A percentile compares a stretch with the other conserved stretches of the same genome.
Conservation (phyloP, 164 flowering plant species). For the Kingdonia uniflora region DNA sequence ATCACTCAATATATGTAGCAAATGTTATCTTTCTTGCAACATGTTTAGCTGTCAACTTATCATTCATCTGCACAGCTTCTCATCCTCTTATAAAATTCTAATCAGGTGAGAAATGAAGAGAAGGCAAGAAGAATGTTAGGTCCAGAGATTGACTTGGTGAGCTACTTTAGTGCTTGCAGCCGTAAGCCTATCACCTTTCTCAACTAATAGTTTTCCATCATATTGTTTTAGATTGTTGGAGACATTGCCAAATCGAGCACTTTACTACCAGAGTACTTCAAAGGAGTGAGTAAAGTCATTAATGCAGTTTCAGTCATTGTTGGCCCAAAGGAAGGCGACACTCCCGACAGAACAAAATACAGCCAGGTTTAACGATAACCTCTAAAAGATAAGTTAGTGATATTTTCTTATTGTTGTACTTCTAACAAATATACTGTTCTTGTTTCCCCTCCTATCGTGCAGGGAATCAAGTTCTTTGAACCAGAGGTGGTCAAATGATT, state of each 20-base stretch:
- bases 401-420: background rate
- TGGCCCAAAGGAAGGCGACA: slow-evolving; percentile 98
- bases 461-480: slow-evolving; percentile 99
- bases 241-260: slow-evolving; percentile 79
- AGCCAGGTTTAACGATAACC: slow-evolving; percentile 54
- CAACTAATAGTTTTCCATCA: background rate
- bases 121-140: slow-evolving; percentile 88
- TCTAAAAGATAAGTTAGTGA: slow-evolving; percentile 1
- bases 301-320: slow-evolving; percentile 91
- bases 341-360: slow-evolving; percentile 92
- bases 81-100: slow-evolving; percentile 5
- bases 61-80: background rate
- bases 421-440: no score
- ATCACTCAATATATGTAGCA: no score
- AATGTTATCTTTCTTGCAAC: no score
- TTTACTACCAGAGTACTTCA: slow-evolving; percentile 61
- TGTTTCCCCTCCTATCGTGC: slow-evolving; percentile 13
- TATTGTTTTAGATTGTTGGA: slow-evolving; percentile 57
- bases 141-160: slow-evolving; percentile 78
- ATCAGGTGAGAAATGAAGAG: slow-evolving; percentile 92
- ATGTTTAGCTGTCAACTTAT: no score
- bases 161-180: slow-evolving; percentile 6
- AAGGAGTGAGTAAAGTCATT: slow-evolving; percentile 81
- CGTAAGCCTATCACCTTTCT: no score
- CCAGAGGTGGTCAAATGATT: slow-evolving; percentile 63